Percentiles rank a stretch among this genome's conserved stretches.
Conservation (phyloP, 2,329 filamentous ascomycete species). For the Mariannaea sp. region DNA sequence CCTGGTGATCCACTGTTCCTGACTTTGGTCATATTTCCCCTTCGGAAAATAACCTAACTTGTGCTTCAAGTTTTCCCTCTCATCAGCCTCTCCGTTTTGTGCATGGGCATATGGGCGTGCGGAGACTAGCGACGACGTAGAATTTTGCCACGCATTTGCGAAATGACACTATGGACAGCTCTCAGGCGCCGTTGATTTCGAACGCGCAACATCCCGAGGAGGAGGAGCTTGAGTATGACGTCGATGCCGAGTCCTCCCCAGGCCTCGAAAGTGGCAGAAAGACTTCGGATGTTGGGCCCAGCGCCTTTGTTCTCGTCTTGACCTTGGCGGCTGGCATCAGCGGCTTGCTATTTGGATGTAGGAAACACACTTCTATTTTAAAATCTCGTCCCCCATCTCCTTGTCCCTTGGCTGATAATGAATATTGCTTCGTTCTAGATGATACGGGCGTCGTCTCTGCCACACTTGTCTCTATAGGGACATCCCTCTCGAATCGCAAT, state of each 20-base stretch:
- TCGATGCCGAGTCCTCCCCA: conserved; percentile 27
- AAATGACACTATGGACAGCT: conserved; percentile 41
- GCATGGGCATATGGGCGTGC: conserved; percentile 10
- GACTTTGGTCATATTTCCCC: conserved; percentile 9
- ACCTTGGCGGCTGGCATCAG: conserved; percentile 70
- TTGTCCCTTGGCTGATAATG: conserved; percentile 11
- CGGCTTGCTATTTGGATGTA: conserved; percentile 71
- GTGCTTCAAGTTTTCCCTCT: too few species aligned
- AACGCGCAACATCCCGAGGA: conserved; percentile 38
- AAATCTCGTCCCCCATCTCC: neutral
- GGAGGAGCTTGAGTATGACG: conserved; percentile 41
- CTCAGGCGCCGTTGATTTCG: conserved; percentile 48
- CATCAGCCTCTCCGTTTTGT: neutral
- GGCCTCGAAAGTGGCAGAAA: conserved; percentile 37
- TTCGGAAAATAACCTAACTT: too few species aligned
- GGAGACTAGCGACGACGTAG: conserved; percentile 12
- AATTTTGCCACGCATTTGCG: neutral
- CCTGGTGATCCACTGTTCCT: conserved; percentile 30
- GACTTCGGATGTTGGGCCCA: conserved; percentile 41
- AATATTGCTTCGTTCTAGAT: conserved; percentile 47
- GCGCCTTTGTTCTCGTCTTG: conserved; percentile 63
- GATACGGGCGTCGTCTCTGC: conserved; percentile 73
- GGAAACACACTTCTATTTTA: conserved; percentile 31
- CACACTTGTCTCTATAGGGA: conserved; percentile 67
- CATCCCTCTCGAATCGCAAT: conserved; percentile 59